Percentiles rank a stretch among this genome's conserved stretches.
Evolutionary conservation across 2,329 filamentous ascomycete species (phyloP).

Genomic region (Fusarium xylarioides): DNA sequence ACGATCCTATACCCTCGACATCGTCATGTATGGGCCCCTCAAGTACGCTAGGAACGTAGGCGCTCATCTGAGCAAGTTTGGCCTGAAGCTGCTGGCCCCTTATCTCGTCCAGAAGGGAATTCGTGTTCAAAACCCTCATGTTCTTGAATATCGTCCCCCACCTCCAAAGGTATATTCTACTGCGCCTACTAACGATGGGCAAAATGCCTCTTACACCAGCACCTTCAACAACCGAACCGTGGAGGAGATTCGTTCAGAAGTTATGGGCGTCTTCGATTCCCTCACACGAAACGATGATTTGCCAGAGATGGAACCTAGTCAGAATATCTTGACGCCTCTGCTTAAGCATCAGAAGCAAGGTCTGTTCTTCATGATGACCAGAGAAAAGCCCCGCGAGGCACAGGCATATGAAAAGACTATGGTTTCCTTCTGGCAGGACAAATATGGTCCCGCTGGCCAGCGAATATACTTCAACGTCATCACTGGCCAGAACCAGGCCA

Average conservation of each 20-base stretch:
- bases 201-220: slow-evolving; percentile 39
- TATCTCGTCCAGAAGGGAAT: slow-evolving; percentile 73
- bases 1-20: slow-evolving; percentile 67
- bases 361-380: slow-evolving; percentile 83
- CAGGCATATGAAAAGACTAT: slow-evolving; percentile 68
- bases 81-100: slow-evolving; percentile 73
- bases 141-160: slow-evolving; percentile 57
- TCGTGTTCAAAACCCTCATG: slow-evolving; percentile 81
- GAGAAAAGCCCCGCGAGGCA: slow-evolving; percentile 73
- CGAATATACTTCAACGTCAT: slow-evolving; percentile 84
- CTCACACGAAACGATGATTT: slow-evolving; percentile 80
- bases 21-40: slow-evolving; percentile 83
- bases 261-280: slow-evolving; percentile 87
- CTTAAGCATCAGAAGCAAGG: slow-evolving; percentile 91
- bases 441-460: slow-evolving; percentile 59
- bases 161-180: slow-evolving; percentile 47
- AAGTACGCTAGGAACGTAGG: slow-evolving; percentile 73
- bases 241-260: slow-evolving; percentile 87
- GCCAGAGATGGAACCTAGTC: slow-evolving; percentile 74
- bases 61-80: slow-evolving; percentile 67
- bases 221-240: slow-evolving; percentile 67
- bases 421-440: slow-evolving; percentile 80
- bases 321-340: slow-evolving; percentile 71
- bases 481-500: slow-evolving; percentile 71
- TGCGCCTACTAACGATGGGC: slow-evolving; percentile 34